Evolutionary conservation across 2,329 filamentous ascomycete species (phyloP), one percentile per base, ranked within the genome.

Genomic region (Colletotrichum spaethianum): DNA sequence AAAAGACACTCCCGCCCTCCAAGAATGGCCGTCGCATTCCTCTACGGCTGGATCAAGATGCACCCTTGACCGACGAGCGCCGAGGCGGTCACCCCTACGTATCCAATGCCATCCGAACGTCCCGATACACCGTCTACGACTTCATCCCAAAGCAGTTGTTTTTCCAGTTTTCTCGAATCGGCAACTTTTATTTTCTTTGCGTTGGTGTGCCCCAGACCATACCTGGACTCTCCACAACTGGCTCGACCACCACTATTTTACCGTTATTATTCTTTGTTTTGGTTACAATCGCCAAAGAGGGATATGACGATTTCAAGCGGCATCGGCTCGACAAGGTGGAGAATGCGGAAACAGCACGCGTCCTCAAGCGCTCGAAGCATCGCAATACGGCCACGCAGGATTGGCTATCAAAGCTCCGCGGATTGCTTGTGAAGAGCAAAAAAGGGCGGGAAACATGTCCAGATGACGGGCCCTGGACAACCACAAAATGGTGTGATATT

Each of bases 131-230:
- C 26, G 82, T 94, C 2, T 95, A 92, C 87, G 93, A 95, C 80
- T 97, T 97, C 79, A 82, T 97, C 18, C 95, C 94, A 3, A 93
- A 94, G 74, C 95, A 97, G 79, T 81, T 97, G 20, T 88, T 95
- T 72, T 95, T 94, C 66, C 94, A 97, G 78, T 96, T 96, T 79
- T 93, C 93, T 9, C 93, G 96, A 73, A 83, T 97, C 59, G 93
- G 93, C 75, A 97, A 97, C 81, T 96, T 97, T 78, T 90, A 97
- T 81, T 97, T 97, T 81, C 87, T 97, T 67, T 92, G 93, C 75
- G 91, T 97, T 74, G 93, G 94, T 53, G 91, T 97, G 73, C 87
- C 96, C 61, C 94, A 97, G 82, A 94, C 94, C 83, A 79, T 95
- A 77, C 93, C 93, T 16, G 92, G 91, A 26, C 84, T 94, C 59